Percentiles rank a stretch among this genome's conserved stretches.
Conservation (phyloP, 345 rosid species). For the Citrus australasica region DNA sequence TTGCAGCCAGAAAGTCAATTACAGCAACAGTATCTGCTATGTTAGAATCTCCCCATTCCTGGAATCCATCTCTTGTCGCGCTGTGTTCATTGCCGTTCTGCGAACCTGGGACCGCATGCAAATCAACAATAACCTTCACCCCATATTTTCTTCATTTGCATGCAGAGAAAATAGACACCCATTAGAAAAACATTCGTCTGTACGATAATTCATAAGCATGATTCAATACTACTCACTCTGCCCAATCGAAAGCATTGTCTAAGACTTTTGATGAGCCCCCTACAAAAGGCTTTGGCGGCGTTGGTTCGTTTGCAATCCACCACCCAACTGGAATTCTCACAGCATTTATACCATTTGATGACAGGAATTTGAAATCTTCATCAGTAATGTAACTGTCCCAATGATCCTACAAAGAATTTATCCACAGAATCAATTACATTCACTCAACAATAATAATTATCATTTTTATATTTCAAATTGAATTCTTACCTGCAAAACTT, state of each 20-base stretch:
- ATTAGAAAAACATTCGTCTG: not conserved
- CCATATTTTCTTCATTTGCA: conserved; percentile 23
- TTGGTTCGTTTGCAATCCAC: not conserved
- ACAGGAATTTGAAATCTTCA: not conserved
- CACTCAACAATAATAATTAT: not conserved
- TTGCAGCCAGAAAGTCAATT: conserved; percentile 31
- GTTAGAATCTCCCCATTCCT: conserved; percentile 35
- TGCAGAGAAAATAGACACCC: not conserved
- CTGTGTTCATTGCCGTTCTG: conserved; percentile 36
- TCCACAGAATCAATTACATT: not conserved
- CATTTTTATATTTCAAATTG: not conserved
- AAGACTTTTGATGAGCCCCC: conserved; percentile 27
- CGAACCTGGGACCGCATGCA: conserved; percentile 30
- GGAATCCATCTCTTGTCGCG: conserved; percentile 30
- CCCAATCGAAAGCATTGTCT: conserved; percentile 35
- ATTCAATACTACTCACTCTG: conserved; percentile 17
- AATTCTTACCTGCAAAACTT: conserved; percentile 16
- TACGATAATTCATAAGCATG: not conserved
- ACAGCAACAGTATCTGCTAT: conserved; percentile 26
- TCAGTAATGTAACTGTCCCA: not conserved
- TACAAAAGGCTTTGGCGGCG: conserved; percentile 27
- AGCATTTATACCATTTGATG: not conserved
- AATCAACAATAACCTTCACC: conserved; percentile 24
- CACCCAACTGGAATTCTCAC: not conserved
- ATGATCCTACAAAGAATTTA: not conserved